Base-by-base conservation (phyloP, 169 alveolate species). In the Plasmodium berghei region DNA sequence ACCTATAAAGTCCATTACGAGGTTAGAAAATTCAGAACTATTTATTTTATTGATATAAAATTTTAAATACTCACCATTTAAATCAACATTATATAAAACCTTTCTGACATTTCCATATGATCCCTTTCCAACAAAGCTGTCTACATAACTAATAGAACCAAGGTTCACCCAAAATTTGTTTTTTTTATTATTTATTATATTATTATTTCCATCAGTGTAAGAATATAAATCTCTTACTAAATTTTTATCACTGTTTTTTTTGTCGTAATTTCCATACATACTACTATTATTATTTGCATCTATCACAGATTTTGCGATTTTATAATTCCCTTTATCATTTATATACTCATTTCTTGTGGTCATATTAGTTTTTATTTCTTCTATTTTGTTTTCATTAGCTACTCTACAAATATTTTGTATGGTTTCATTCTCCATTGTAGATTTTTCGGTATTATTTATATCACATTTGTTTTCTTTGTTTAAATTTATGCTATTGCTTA, bases 21-120 rank as follows among this genome's bases (percentile, higher is more conserved):
- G 52, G n/a, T 67, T 69, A 40, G 34, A 26, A 80, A 80, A 80
- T 18, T 80, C 72, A 42, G 46, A 22, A 80, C 72, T 69, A 12
- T 52, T 80, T 55, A 80, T 67, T 71, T 80, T 80, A 72, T 80
- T 72, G 42, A 80, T 56, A 49, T 80, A 80, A 80, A 80, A 80
- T 80, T 80, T 64, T 66, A 80, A 67, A 59, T 80, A 52, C 45
- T 80, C 61, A 12, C 12, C 9, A 48, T 80, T 80, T n/a, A 66
- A 22, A 28, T 80, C 85, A 14, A 80, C 48, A 71, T 80, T 67
- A 48, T 80, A 80, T 49, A 80, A 80, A 80, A 72, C 90, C 20
- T 80, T 80, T 59, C 90, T 66, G 28, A 80, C 83, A 49, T 49
- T 12, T 12, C 90, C 90, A 42, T 54, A 80, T 22, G 90, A 80